Evolutionary conservation across 345 rosid species (phyloP), one percentile per base, ranked within the genome.

Genomic region (Punica granatum): DNA sequence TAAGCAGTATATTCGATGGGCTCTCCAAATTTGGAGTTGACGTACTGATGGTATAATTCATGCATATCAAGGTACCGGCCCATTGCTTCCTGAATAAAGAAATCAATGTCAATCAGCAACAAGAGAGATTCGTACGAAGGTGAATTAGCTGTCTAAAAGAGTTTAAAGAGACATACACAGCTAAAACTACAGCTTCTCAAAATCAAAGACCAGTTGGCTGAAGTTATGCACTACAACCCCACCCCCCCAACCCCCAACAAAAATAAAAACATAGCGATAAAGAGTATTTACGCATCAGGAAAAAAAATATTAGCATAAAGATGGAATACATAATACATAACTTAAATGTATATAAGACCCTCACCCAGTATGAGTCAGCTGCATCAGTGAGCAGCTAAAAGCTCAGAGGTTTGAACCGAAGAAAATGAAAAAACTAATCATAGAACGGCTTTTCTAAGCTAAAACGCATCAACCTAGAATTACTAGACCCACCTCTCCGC

Each of bases 31-130:
- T 88, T 92, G 46, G 85, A 87, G 78, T 95, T 92, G 72, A 87
- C 80, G 69, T 84, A 92, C 68, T 80, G 92, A 78, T 90, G 78
- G 83, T 81, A 92, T 79, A 95, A 71, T 72, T 92, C 98, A 68
- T 92, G 99, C 86, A 95, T 64, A 80, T 95, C 99, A 44, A 92
- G 73, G 76, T 88, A 87, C 49, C 90, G 88, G 49, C 96, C 99
- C 67, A 67, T 66, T 8, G 96, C 92, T 85, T 95, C 98, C 99
- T 95, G 85, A 70, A 65, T 39, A 3, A n/a, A 67, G 19, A 49
- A 69, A 8, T 13, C 61, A 62, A 39, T 26, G 23, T 14, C 48
- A 6, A 10, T 13, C 49, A 63, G 48, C 43, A 11, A 63, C n/a
- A 46, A 30, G 43, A 63, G 35, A 53, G 60, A 25, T 32, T 60